Evolutionary conservation across 2,329 filamentous ascomycete species (phyloP), one percentile per base, ranked within the genome.

Genomic region (Penicillium sclerotiorum): DNA sequence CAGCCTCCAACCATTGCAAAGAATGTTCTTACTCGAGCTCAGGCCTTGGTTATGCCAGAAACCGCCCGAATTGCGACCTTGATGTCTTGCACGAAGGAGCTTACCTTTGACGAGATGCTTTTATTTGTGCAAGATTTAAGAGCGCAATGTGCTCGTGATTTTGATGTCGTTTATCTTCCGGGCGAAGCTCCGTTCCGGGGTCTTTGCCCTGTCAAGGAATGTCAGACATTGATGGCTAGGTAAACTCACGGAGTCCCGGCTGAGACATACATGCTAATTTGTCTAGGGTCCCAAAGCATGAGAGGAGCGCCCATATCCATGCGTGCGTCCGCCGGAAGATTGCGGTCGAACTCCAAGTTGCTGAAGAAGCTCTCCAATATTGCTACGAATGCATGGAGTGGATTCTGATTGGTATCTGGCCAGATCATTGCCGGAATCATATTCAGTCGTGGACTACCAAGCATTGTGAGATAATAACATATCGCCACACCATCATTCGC

Each of bases 11-110:
- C 32, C 9, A 23, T 7, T 25, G 36, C 51, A 8, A 50, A 44
- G 5, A 38, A 57, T 27, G 39, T 50, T 46, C 52, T 20, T 25
- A 59, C 53, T 25, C 55, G 49, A 22, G 45, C 44, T 23, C 45
- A 57, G 44, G 35, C 47, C 18, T 50, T 58, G 7, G 43, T 61
- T 21, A 61, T 61, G 45, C 51, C 55, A n/a, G 51, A 61, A 27
- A 20, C 51, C 22, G 48, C 45, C 9, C 39, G 44, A 36, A 50
- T 61, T 25, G 41, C 47, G 39, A 35, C 28, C 8, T 37, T 49
- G n/a, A 54, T 61, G 43, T 50, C 21, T 46, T 58, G 21, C 22
- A 12, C 23, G 2, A 38, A 45, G 17, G 50, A 45, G 55, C 56
- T 55, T 22, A 46, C 45, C 9, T 56, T 47, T 44, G 18, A 59